These are phyloP conservation scores for Geotrichum klebahnii DNA, from an alignment of 1,139 yeast genomes.

Conservation along the genomic window DNA sequence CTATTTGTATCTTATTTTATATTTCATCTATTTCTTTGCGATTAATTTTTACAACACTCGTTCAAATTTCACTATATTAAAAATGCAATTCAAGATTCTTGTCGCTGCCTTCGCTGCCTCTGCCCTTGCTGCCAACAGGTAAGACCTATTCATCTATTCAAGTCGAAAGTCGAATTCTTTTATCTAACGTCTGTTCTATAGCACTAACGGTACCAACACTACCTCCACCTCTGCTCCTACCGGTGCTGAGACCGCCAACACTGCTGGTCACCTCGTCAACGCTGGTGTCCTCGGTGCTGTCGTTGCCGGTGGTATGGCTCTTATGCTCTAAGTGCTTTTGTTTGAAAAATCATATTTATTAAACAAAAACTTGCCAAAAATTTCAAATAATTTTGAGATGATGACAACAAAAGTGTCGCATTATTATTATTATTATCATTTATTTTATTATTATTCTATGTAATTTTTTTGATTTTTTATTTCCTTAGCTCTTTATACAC, in stretches of 20 bases:
- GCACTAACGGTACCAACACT: slow-evolving; percentile 40
- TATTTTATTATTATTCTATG: neutral
- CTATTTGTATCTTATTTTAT: too few relatives aligned
- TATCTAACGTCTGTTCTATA: slow-evolving; percentile 23
- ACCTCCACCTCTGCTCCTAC: slow-evolving; percentile 37
- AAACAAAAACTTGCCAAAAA: neutral
- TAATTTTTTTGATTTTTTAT: neutral
- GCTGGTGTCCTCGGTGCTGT: slow-evolving; percentile 71
- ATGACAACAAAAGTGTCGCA: too few relatives aligned
- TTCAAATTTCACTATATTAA: slow-evolving; percentile 23
- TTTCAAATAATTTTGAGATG: too few relatives aligned
- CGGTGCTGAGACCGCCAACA: slow-evolving; percentile 46
- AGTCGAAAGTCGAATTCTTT: neutral
- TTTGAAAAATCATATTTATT: slow-evolving; percentile 6
- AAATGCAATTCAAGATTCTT: slow-evolving; percentile 61
- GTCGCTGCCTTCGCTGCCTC: slow-evolving; percentile 47
- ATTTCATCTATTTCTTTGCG: neutral
- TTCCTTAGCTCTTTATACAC: neutral
- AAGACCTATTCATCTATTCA: slow-evolving; percentile 20
- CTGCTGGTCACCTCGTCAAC: slow-evolving; percentile 53
- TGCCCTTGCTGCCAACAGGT: slow-evolving; percentile 43
- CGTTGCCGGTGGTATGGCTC: slow-evolving; percentile 69
- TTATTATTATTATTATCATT: neutral
- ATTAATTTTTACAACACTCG: slow-evolving; percentile 11
- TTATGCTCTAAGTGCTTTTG: slow-evolving; percentile 50